These are phyloP conservation scores for Penicillium thymicola DNA, from an alignment of 2,329 filamentous ascomycete genomes.

Conservation along the genomic window DNA sequence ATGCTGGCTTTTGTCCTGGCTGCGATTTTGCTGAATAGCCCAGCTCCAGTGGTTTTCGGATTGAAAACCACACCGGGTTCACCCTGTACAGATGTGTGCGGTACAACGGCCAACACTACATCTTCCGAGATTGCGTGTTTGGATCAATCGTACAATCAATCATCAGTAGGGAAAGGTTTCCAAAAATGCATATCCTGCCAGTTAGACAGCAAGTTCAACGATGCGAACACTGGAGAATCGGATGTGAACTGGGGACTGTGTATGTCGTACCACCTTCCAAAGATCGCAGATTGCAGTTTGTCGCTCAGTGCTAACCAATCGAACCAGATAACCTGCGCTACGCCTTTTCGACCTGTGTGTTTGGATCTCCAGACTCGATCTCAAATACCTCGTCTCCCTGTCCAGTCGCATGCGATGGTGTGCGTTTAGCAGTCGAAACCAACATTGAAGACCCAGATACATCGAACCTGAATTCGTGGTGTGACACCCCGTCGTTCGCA, in stretches of 20 bases:
- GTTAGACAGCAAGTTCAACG: constrained; percentile 39
- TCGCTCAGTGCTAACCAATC: neutral
- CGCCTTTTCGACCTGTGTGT: constrained; percentile 45
- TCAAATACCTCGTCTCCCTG: constrained; percentile 44
- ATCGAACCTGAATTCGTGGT: constrained; percentile 38
- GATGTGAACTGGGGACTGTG: constrained; percentile 48
- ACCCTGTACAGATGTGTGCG: constrained; percentile 38
- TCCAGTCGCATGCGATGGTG: constrained; percentile 40
- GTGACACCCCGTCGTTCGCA: constrained; percentile 36
- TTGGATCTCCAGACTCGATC: constrained; percentile 36
- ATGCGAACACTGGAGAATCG: constrained; percentile 35
- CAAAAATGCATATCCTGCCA: constrained; percentile 43
- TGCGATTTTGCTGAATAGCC: constrained; percentile 16
- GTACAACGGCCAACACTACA: constrained; percentile 37
- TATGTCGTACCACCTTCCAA: constrained; percentile 27
- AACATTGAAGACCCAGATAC: constrained; percentile 29
- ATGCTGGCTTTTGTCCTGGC: constrained; percentile 17
- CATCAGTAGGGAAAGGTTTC: constrained; percentile 35
- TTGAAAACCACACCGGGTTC: constrained; percentile 37
- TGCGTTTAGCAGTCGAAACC: constrained; percentile 33
- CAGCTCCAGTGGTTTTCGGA: constrained; percentile 23
- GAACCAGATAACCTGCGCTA: constrained; percentile 45
- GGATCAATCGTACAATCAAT: constrained; percentile 37
- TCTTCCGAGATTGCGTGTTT: constrained; percentile 41
- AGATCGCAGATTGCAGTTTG: neutral